These are phyloP conservation scores for Arthromyces matolae DNA, from an alignment of 768 basidiomycete genomes.

Conservation along the genomic window DNA sequence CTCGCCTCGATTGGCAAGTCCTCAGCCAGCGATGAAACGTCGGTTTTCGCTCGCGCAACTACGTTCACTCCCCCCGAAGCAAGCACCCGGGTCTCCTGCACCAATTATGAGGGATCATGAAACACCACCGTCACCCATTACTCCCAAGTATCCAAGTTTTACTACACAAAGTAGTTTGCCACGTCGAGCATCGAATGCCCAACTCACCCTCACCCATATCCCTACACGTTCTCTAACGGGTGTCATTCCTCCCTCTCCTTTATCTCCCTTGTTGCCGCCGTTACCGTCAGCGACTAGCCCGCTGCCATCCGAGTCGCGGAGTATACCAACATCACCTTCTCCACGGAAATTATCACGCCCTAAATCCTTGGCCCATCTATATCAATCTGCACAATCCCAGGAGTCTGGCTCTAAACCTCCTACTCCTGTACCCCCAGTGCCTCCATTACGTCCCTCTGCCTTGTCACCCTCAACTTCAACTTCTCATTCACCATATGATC, in stretches of 20 bases:
- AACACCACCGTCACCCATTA: constrained; percentile 23
- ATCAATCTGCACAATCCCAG: constrained; percentile 13
- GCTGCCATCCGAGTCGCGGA: no score
- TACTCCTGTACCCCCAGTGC: constrained; percentile 8
- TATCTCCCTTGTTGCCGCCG: constrained; percentile 1
- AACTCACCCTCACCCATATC: constrained; percentile 17
- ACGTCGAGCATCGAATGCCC: constrained; percentile 23
- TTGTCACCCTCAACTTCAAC: constrained; percentile 5
- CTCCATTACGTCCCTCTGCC: constrained; percentile 1
- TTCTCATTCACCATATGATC: constrained; percentile 1
- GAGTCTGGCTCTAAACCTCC: constrained; percentile 18
- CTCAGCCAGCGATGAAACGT: constrained; percentile 16
- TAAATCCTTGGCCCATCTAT: constrained; percentile 15
- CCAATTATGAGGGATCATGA: constrained; percentile 13
- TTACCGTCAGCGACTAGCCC: no score
- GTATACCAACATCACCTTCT: background rate
- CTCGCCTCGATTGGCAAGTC: constrained; percentile 14
- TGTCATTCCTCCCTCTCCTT: constrained; percentile 5
- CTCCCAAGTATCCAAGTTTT: constrained; percentile 19
- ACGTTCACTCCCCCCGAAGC: constrained; percentile 15
- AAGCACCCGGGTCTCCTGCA: constrained; percentile 9
- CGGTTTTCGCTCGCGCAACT: constrained; percentile 23
- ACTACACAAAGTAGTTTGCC: constrained; percentile 12
- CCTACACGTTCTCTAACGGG: constrained; percentile 7
- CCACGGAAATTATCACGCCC: constrained; percentile 8